Evolutionary conservation across 106 monocot species (phyloP), one percentile per base, ranked within the genome.

Genomic region (Acanthochlamys bracteata): DNA sequence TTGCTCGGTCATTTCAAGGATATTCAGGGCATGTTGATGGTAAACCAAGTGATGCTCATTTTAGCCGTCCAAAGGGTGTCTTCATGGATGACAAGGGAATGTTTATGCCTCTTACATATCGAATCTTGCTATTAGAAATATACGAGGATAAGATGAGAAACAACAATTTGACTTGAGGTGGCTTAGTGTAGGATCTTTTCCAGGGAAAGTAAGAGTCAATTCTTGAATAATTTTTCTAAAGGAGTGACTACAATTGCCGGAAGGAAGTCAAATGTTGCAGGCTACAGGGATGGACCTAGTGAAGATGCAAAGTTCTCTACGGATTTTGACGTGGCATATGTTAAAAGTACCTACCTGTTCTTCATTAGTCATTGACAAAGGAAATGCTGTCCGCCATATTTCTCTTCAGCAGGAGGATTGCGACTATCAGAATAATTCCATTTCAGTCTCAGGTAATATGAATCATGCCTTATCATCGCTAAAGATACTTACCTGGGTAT

Each of bases 181-280:
- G 24, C 24, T 16, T 54, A 2, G 13, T 51, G 51, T 10, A 15
- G 2, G n/a, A 51, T 13, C 9, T 13, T 10, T 3, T 51, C 17
- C 51, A 51, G 1, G 33, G 33, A 51, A 51, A 51, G 9, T 51
- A 11, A 52, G 41, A 55, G 19, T 24, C 24, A 24, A n/a, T 1
- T 7, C 21, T 42, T 20, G 41, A 52, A 59, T 25, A 6, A 57
- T 43, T 60, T 65, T 61, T 53, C 61, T 64, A 47, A 68, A 96
- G 91, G 91, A 62, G 98, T 98, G 58, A 92, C 98, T 22, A 98
- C 98, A 20, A 98, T 98, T 78, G 98, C 98, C 39, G 98, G 98
- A 66, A 84, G 88, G 19, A 94, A 86, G 58, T 91, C 98, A 42
- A 92, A 81, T 69, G 59, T 83, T 41, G 85, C 88, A n/a, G 98